A percentile compares a stretch with the other conserved stretches of the same genome.
phyloP scores from a whole-genome alignment of 2,329 filamentous ascomycete genomes.

The Cordyceps cateniannulata region DNA sequence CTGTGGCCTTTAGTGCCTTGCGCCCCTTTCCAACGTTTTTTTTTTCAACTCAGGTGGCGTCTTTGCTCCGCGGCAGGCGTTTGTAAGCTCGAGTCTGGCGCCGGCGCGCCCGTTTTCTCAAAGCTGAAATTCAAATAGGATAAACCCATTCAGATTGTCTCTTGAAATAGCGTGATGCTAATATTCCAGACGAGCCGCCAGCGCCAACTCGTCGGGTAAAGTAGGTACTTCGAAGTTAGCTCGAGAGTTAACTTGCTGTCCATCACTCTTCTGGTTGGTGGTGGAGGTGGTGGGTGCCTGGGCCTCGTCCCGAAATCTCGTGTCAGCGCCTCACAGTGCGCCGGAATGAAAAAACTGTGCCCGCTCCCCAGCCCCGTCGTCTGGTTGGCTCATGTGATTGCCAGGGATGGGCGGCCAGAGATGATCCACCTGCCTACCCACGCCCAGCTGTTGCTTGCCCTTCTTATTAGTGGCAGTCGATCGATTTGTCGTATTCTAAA shows the following conservation, averaged over 20 bases:
- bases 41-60: background rate
- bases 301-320: constrained; percentile 1
- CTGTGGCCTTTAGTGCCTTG: too few relatives aligned
- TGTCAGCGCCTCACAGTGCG: background rate
- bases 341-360: background rate
- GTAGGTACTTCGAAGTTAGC: too few relatives aligned
- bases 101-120: too few relatives aligned
- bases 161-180: too few relatives aligned
- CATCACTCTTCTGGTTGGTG: background rate
- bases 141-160: too few relatives aligned
- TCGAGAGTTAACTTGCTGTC: background rate
- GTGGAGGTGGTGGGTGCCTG: background rate
- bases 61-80: background rate
- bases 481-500: background rate
- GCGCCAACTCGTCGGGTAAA: too few relatives aligned
- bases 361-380: too few relatives aligned
- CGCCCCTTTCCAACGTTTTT: background rate
- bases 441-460: background rate
- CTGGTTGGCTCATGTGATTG: constrained; percentile 5
- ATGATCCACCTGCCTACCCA: background rate
- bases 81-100: too few relatives aligned
- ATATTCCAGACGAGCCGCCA: too few relatives aligned
- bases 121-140: too few relatives aligned
- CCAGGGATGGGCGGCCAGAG: background rate
- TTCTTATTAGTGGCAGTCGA: constrained; percentile 3